phyloP scores from a whole-genome alignment of 371 early-diverging fungal species.

The Lichtheimia corymbifera region DNA sequence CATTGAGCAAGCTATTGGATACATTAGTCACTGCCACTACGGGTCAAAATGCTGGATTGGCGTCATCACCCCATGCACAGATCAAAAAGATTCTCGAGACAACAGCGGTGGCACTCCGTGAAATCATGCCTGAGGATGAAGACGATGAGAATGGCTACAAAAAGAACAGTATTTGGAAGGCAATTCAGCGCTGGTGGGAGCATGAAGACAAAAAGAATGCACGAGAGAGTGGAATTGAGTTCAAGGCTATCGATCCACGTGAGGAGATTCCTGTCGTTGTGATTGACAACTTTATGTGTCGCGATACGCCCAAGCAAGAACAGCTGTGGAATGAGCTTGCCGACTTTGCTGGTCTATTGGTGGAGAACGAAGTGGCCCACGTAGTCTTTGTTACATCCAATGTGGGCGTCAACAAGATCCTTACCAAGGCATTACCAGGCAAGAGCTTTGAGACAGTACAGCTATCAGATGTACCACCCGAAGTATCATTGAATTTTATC shows the following conservation, averaged over 20 bases:
- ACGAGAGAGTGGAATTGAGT: neutral
- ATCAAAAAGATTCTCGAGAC: slow-evolving; percentile 63
- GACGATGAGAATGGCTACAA: slow-evolving; percentile 15
- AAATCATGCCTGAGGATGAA: slow-evolving; percentile 27
- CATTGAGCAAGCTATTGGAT: slow-evolving; percentile 73
- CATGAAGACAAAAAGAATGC: neutral
- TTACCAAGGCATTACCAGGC: slow-evolving; percentile 79
- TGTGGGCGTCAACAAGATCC: slow-evolving; percentile 67
- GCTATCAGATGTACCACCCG: slow-evolving; percentile 71
- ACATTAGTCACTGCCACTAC: slow-evolving; percentile 82
- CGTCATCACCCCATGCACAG: slow-evolving; percentile 62
- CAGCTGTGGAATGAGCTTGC: slow-evolving; percentile 73
- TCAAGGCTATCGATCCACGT: slow-evolving; percentile 11
- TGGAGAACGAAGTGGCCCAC: slow-evolving; percentile 83
- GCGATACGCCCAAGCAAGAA: slow-evolving; percentile 61
- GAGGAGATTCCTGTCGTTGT: slow-evolving; percentile 82
- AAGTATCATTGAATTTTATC: slow-evolving; percentile 65
- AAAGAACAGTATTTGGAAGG: slow-evolving; percentile 5
- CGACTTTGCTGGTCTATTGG: slow-evolving; percentile 75
- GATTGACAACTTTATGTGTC: slow-evolving; percentile 82
- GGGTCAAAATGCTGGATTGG: slow-evolving; percentile 80
- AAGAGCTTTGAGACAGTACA: slow-evolving; percentile 72
- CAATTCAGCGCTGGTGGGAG: slow-evolving; percentile 10
- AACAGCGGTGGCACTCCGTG: slow-evolving; percentile 57
- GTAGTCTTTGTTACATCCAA: slow-evolving; percentile 88